A percentile compares a stretch with the other conserved stretches of the same genome.
phyloP scores from a whole-genome alignment of 768 basidiomycete genomes.

The Candolleomyces eurysporus region DNA sequence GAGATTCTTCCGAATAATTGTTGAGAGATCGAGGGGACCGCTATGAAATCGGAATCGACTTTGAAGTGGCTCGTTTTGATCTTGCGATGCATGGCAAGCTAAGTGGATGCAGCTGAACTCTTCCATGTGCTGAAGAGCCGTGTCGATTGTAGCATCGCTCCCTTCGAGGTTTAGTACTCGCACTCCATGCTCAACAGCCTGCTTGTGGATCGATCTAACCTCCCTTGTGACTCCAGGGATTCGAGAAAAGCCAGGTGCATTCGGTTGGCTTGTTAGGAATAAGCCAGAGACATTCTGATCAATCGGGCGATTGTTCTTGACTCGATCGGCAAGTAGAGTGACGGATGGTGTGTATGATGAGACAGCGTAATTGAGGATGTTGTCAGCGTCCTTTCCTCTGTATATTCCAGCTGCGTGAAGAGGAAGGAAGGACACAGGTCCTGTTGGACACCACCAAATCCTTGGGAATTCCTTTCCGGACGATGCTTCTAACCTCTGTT shows the following conservation, averaged over 20 bases:
- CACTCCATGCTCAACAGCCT: neutral
- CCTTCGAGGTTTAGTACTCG: neutral
- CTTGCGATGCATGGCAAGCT: slow-evolving; percentile 30
- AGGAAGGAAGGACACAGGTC: slow-evolving; percentile 1
- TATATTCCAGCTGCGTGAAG: slow-evolving; percentile 7
- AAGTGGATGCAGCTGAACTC: slow-evolving; percentile 24
- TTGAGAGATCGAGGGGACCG: slow-evolving; percentile 13
- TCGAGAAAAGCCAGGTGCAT: neutral
- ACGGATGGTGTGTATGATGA: slow-evolving; percentile 7
- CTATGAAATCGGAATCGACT: slow-evolving; percentile 20
- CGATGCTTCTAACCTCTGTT: neutral
- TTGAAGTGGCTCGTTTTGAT: slow-evolving; percentile 22
- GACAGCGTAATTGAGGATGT: neutral
- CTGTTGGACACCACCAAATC: slow-evolving; percentile 8
- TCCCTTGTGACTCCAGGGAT: slow-evolving; percentile 12
- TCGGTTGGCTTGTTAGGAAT: slow-evolving; percentile 4
- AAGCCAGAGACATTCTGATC: neutral
- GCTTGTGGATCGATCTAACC: neutral
- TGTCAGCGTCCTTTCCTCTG: neutral
- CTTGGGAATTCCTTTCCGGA: neutral
- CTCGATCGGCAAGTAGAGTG: neutral
- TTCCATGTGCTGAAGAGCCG: slow-evolving; percentile 10
- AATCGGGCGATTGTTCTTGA: neutral
- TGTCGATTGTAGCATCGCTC: neutral
- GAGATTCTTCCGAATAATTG: slow-evolving; percentile 9